These are phyloP conservation scores for Hypoxylon lienhwacheense DNA, from an alignment of 495 filamentous ascomycete genomes.

Conservation along the genomic window DNA sequence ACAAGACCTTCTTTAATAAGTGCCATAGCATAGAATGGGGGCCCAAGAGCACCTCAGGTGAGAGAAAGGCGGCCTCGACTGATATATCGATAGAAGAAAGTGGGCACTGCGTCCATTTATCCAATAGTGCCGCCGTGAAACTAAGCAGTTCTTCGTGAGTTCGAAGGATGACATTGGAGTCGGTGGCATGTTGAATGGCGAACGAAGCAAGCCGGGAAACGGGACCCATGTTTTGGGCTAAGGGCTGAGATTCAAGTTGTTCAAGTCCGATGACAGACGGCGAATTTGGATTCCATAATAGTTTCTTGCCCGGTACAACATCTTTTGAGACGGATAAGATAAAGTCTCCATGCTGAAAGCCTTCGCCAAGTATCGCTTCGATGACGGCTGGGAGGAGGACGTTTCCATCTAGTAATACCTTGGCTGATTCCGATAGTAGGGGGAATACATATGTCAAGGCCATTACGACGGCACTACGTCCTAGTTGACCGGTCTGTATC, in stretches of 20 bases:
- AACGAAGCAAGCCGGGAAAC: constrained; percentile 76
- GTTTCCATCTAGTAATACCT: constrained; percentile 68
- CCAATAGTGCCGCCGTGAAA: constrained; percentile 69
- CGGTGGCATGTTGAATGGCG: constrained; percentile 64
- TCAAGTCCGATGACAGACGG: constrained; percentile 60
- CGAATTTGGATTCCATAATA: constrained; percentile 70
- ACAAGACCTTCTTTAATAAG: constrained; percentile 77
- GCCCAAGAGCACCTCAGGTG: constrained; percentile 65
- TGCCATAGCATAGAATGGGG: constrained; percentile 83
- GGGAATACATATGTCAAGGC: constrained; percentile 80
- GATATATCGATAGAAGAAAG: constrained; percentile 79
- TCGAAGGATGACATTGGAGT: constrained; percentile 62
- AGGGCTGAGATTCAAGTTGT: constrained; percentile 63
- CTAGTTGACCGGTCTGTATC: constrained; percentile 55
- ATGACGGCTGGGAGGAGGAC: constrained; percentile 69
- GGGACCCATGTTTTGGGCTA: constrained; percentile 76
- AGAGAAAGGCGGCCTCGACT: constrained; percentile 70
- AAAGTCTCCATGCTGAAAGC: constrained; percentile 82
- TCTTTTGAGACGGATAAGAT: constrained; percentile 76
- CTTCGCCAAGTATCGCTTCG: constrained; percentile 70
- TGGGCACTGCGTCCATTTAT: constrained; percentile 85
- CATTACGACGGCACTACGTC: constrained; percentile 64
- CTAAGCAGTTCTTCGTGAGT: constrained; percentile 70
- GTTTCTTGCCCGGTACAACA: constrained; percentile 65
- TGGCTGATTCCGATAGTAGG: constrained; percentile 63